phyloP scores from a whole-genome alignment of 805 yeast species.

The Myxozyma lipomycoides region DNA sequence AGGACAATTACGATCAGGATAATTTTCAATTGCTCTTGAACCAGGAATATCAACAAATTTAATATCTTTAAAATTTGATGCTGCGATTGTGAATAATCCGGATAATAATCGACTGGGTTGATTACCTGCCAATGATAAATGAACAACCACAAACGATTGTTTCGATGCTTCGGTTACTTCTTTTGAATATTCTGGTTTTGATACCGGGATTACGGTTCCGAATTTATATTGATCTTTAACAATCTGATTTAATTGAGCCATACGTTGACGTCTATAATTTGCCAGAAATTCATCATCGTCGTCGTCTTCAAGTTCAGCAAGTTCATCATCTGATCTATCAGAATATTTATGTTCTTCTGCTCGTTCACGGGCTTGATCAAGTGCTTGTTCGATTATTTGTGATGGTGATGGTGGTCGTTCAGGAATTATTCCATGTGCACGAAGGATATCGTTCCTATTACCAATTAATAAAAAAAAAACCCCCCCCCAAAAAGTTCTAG shows the following conservation, averaged over 20 bases:
- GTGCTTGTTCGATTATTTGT: constrained; percentile 77
- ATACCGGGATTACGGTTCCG: constrained; percentile 73
- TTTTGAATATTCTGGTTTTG: constrained; percentile 80
- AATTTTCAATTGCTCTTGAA: constrained; percentile 83
- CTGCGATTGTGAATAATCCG: constrained; percentile 53
- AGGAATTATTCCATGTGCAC: constrained; percentile 89
- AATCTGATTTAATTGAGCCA: constrained; percentile 65
- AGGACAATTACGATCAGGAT: constrained; percentile 88
- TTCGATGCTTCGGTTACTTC: constrained; percentile 80
- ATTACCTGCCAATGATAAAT: constrained; percentile 63
- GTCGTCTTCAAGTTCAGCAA: constrained; percentile 84
- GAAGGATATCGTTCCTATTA: constrained; percentile 77
- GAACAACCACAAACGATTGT: constrained; percentile 65
- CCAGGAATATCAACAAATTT: constrained; percentile 93
- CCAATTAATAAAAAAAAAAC: background rate
- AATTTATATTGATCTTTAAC: constrained; percentile 42
- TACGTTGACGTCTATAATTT: constrained; percentile 68
- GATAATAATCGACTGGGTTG: constrained; percentile 54
- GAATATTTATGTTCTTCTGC: constrained; percentile 63
- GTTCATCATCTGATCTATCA: constrained; percentile 27
- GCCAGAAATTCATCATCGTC: constrained; percentile 73
- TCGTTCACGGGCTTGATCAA: constrained; percentile 71
- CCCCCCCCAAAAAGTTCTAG: background rate
- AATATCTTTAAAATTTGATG: constrained; percentile 69
- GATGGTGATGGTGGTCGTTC: constrained; percentile 87